A percentile compares a stretch with the other conserved stretches of the same genome.
phyloP scores from a whole-genome alignment of 495 filamentous ascomycete genomes.

The Mycothermus thermophilus region DNA sequence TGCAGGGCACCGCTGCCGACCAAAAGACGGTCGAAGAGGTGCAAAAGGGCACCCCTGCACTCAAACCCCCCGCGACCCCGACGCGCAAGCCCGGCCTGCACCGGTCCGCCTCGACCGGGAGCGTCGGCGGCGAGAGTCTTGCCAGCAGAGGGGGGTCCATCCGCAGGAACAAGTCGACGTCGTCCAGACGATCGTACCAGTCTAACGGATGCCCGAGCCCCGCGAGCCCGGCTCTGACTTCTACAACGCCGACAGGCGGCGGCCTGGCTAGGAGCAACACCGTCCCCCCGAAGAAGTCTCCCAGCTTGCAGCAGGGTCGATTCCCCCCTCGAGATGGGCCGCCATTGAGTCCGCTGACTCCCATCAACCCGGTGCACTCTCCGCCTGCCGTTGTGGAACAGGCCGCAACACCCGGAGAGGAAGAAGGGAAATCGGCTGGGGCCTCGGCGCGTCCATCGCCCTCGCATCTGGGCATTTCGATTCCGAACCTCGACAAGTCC shows the following conservation, averaged over 20 bases:
- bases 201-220: slow-evolving; percentile 60
- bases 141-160: slow-evolving; percentile 57
- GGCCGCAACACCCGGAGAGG: slow-evolving; percentile 12
- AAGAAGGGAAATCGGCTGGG: slow-evolving; percentile 3
- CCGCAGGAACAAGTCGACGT: slow-evolving; percentile 67
- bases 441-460: slow-evolving; percentile 8
- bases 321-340: slow-evolving; percentile 27
- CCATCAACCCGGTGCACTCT: slow-evolving; percentile 10
- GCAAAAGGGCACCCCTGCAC: slow-evolving; percentile 48
- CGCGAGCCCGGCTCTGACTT: slow-evolving; percentile 46
- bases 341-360: slow-evolving; percentile 21
- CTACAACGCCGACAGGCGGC: too few species aligned
- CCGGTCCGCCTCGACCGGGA: slow-evolving; percentile 74
- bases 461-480: slow-evolving; percentile 4
- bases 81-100: slow-evolving; percentile 37
- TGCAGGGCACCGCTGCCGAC: slow-evolving; percentile 83
- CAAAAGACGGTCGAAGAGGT: slow-evolving; percentile 78
- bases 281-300: slow-evolving; percentile 82
- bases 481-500: slow-evolving; percentile 26
- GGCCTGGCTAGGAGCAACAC: slow-evolving; percentile 89
- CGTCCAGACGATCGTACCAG: slow-evolving; percentile 53
- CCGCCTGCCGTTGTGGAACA: slow-evolving; percentile 18
- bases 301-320: slow-evolving; percentile 43
- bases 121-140: slow-evolving; percentile 72
- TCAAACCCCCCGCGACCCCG: slow-evolving; percentile 42